Percentiles rank a stretch among this genome's conserved stretches.
Evolutionary conservation across 2,329 filamentous ascomycete species (phyloP).

Genomic region (Neonectria magnoliae): DNA sequence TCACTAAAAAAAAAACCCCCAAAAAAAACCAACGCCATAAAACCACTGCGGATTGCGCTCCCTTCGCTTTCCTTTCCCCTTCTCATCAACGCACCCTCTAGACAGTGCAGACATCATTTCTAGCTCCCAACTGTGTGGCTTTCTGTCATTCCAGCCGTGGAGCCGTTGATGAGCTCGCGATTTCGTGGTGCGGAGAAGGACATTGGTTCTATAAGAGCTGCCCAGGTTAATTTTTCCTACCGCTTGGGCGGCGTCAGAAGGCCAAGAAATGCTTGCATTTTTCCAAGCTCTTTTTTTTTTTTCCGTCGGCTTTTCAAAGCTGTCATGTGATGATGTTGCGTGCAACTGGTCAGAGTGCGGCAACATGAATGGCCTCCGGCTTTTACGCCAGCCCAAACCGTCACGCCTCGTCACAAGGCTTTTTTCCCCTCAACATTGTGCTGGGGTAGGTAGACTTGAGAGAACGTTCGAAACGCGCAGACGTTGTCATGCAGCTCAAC

Average conservation of each 20-base stretch:
- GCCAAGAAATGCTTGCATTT: slow-evolving; percentile 47
- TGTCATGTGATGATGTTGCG: not conserved
- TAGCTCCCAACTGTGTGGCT: slow-evolving; percentile 65
- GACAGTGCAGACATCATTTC: slow-evolving; percentile 84
- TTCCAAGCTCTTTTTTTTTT: not conserved
- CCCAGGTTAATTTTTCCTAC: slow-evolving; percentile 57
- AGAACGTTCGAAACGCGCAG: not conserved
- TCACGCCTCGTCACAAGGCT: not conserved
- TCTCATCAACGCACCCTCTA: slow-evolving; percentile 76
- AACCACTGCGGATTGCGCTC: not conserved
- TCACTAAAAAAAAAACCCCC: not conserved
- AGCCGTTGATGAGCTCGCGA: slow-evolving; percentile 71
- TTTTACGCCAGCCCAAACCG: not conserved
- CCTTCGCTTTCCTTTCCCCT: slow-evolving; percentile 44
- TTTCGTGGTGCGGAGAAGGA: slow-evolving; percentile 68
- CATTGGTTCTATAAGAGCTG: slow-evolving; percentile 67
- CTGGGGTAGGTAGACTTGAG: not conserved
- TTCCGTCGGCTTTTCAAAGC: not conserved
- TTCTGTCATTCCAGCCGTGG: slow-evolving; percentile 73
- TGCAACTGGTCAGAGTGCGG: not conserved
- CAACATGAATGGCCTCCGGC: not conserved
- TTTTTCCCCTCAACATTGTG: not conserved
- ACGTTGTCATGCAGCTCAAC: not conserved
- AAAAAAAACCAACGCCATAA: slow-evolving; percentile 27
- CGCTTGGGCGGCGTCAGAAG: slow-evolving; percentile 56